Conservation (phyloP, 495 filamentous ascomycete genomes). For the Geopyxis carbonaria region DNA sequence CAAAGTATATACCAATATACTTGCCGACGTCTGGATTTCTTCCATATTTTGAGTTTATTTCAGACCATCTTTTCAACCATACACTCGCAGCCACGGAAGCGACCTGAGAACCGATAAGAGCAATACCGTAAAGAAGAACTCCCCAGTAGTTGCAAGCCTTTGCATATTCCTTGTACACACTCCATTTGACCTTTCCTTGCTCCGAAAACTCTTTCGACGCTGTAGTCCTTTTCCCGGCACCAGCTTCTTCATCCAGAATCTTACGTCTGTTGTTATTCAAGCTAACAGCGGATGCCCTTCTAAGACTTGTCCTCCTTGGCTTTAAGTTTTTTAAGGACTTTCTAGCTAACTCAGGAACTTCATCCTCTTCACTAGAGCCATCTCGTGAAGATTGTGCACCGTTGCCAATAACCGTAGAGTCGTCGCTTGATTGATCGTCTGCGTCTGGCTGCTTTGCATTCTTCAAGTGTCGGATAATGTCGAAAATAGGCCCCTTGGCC, state of each 20-base stretch:
- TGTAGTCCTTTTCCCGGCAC: slow-evolving; percentile 46
- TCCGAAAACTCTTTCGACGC: slow-evolving; percentile 74
- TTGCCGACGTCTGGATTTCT: slow-evolving; percentile 61
- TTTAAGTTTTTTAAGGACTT: slow-evolving; percentile 26
- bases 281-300: slow-evolving; percentile 79
- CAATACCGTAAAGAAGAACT: slow-evolving; percentile 61
- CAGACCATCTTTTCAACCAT: slow-evolving; percentile 90
- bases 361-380: slow-evolving; percentile 31
- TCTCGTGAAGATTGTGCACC: slow-evolving; percentile 29
- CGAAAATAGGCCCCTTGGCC: slow-evolving; percentile 79
- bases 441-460: slow-evolving; percentile 50
- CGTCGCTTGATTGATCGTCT: slow-evolving; percentile 39
- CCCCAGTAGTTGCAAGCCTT: slow-evolving; percentile 81
- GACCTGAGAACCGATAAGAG: slow-evolving; percentile 62
- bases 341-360: slow-evolving; percentile 26
- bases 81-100: slow-evolving; percentile 64
- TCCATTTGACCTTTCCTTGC: slow-evolving; percentile 96
- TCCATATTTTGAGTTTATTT: slow-evolving; percentile 49
- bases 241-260: slow-evolving; percentile 64
- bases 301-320: slow-evolving; percentile 55
- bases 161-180: slow-evolving; percentile 74
- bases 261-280: slow-evolving; percentile 75
- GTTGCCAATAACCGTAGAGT: slow-evolving; percentile 38
- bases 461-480: slow-evolving; percentile 47
- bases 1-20: slow-evolving; percentile 88